Evolutionary conservation across 2,329 filamentous ascomycete genomes (phyloP).

Genomic region (Cladosporium sphaerospermum): DNA sequence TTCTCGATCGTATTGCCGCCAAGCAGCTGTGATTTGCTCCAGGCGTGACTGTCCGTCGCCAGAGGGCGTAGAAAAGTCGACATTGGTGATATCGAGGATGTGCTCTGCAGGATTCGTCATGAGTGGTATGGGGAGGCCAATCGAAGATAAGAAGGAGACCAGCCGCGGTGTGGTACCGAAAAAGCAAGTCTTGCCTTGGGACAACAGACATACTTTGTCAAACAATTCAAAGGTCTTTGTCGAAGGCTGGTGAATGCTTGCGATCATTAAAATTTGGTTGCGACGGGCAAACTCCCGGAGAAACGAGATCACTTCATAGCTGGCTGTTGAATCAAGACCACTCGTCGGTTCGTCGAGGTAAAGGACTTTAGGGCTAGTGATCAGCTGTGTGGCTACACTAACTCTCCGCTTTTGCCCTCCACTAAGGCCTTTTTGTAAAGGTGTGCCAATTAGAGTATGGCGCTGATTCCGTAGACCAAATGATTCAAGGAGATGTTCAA

Average conservation of each 20-base stretch:
- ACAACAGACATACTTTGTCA: constrained; percentile 70
- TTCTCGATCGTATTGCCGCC: not conserved
- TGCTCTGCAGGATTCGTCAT: no score
- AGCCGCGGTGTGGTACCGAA: constrained; percentile 58
- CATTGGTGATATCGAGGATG: no score
- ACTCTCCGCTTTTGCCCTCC: constrained; percentile 79
- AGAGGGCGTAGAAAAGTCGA: constrained; percentile 51
- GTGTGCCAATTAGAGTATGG: constrained; percentile 70
- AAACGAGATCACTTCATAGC: constrained; percentile 69
- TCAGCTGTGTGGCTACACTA: constrained; percentile 72
- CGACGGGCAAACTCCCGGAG: constrained; percentile 59
- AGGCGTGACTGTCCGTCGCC: not conserved
- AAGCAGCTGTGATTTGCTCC: not conserved
- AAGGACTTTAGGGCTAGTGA: constrained; percentile 72
- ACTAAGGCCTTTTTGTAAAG: constrained; percentile 74
- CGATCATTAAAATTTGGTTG: constrained; percentile 69
- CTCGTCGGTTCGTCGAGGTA: constrained; percentile 83
- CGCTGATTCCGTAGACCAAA: constrained; percentile 69
- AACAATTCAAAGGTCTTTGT: constrained; percentile 74
- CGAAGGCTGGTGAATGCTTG: constrained; percentile 80
- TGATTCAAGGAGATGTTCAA: constrained; percentile 59
- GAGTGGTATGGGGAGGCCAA: constrained; percentile 58
- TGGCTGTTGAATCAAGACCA: constrained; percentile 72
- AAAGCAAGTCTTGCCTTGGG: constrained; percentile 64
- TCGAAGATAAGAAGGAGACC: constrained; percentile 55